Conservation (phyloP, 2,329 filamentous ascomycete genomes). For the Fusarium sp. region DNA sequence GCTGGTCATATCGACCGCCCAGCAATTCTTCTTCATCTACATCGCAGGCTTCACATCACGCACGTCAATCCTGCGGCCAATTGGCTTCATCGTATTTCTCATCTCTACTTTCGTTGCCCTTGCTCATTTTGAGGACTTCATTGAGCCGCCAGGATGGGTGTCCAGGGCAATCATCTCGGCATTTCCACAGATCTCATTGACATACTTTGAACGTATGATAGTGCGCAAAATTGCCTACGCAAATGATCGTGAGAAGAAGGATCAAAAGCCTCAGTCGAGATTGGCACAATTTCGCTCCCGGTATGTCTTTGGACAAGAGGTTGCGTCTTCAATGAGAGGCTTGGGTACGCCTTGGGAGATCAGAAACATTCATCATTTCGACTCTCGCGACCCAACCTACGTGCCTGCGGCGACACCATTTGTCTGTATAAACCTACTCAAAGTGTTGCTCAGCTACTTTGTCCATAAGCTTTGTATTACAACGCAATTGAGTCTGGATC, state of each 20-base stretch:
- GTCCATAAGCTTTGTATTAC: slow-evolving; percentile 33
- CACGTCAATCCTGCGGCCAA: slow-evolving; percentile 31
- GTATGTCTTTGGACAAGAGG: slow-evolving; percentile 39
- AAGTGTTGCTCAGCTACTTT: slow-evolving; percentile 32
- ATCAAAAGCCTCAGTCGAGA: neutral
- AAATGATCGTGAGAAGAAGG: slow-evolving; percentile 13
- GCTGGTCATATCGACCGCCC: slow-evolving; percentile 31
- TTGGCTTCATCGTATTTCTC: slow-evolving; percentile 36
- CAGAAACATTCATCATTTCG: slow-evolving; percentile 41
- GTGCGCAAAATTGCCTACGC: slow-evolving; percentile 36
- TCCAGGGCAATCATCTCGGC: slow-evolving; percentile 33
- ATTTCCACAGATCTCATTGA: slow-evolving; percentile 39
- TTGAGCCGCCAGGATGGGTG: slow-evolving; percentile 42
- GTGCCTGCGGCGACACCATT: slow-evolving; percentile 23
- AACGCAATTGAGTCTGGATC: slow-evolving; percentile 29
- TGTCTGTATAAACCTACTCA: slow-evolving; percentile 27
- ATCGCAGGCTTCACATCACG: slow-evolving; percentile 38
- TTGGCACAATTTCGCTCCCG: slow-evolving; percentile 16
- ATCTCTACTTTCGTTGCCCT: slow-evolving; percentile 37
- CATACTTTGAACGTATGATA: slow-evolving; percentile 42
- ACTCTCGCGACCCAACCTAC: slow-evolving; percentile 25
- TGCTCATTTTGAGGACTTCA: slow-evolving; percentile 25
- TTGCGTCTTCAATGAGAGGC: slow-evolving; percentile 41
- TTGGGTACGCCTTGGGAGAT: slow-evolving; percentile 41
- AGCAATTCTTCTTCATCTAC: slow-evolving; percentile 44